Evolutionary conservation across 768 basidiomycete species (phyloP).

Genomic region (Russula sp.): DNA sequence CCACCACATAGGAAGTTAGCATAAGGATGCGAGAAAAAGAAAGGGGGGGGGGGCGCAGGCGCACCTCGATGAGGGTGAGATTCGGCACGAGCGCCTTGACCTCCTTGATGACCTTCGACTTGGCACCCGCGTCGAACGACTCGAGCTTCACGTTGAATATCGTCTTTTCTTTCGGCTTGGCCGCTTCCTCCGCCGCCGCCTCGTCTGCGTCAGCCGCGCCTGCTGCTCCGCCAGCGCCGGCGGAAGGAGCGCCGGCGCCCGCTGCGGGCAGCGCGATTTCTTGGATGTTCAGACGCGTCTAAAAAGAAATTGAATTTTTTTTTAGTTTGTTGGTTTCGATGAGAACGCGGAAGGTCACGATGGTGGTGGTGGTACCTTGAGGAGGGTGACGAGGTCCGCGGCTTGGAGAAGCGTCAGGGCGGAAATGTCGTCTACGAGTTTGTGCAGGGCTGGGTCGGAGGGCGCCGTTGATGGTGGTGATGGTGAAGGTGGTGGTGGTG

Average conservation of each 20-base stretch:
- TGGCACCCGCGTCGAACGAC: constrained; percentile 85
- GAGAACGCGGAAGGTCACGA: too few relatives aligned
- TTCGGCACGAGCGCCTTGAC: constrained; percentile 94
- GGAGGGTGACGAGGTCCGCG: constrained; percentile 82
- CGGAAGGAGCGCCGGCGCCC: constrained; percentile 50
- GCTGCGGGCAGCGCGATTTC: constrained; percentile 92
- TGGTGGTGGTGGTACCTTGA: constrained; percentile 79
- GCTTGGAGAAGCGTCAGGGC: constrained; percentile 86
- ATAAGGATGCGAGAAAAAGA: neutral
- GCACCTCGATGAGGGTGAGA: constrained; percentile 93
- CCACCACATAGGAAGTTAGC: neutral
- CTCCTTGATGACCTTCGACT: constrained; percentile 96
- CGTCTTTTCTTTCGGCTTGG: constrained; percentile 98
- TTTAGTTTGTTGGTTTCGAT: too few relatives aligned
- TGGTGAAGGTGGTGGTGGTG: constrained; percentile 42
- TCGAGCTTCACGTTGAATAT: constrained; percentile 93
- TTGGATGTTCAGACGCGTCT: constrained; percentile 94
- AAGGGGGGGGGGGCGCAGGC: constrained; percentile 26
- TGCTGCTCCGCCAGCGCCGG: constrained; percentile 39
- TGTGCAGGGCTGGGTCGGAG: constrained; percentile 61
- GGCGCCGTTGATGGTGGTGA: constrained; percentile 31
- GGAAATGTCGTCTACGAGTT: constrained; percentile 92
- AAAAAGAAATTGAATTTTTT: neutral
- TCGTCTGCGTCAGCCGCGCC: constrained; percentile 62
- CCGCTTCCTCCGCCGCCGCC: constrained; percentile 33